These are phyloP conservation scores for Metschnikowia lachancei DNA, from an alignment of 805 yeast genomes.

Conservation along the genomic window DNA sequence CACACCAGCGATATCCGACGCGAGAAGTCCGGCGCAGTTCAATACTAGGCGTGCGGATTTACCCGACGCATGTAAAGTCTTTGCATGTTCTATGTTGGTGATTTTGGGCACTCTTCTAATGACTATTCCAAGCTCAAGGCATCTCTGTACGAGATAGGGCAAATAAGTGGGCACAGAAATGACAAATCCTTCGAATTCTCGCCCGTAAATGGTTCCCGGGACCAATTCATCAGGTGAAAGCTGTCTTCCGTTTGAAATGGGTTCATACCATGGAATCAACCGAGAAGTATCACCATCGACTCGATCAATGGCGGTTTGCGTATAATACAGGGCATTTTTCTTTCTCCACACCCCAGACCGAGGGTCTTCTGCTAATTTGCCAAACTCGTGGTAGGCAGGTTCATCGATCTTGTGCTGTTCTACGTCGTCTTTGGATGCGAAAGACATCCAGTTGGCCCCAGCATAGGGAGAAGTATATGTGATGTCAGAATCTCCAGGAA, in stretches of 20 bases:
- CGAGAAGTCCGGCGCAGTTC: constrained; percentile 56
- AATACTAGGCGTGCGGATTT: constrained; percentile 46
- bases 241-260: constrained; percentile 37
- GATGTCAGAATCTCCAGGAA: constrained; percentile 55
- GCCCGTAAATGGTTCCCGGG: constrained; percentile 44
- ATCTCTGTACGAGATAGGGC: constrained; percentile 47
- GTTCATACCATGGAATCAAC: constrained; percentile 47
- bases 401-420: constrained; percentile 37
- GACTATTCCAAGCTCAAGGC: constrained; percentile 46
- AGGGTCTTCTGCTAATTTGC: constrained; percentile 48
- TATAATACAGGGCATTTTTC: constrained; percentile 15
- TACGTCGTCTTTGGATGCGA: constrained; percentile 44
- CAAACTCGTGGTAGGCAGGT: constrained; percentile 47
- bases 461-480: constrained; percentile 66
- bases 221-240: constrained; percentile 39
- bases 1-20: constrained; percentile 45
- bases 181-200: constrained; percentile 51
- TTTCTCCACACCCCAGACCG: constrained; percentile 40
- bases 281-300: constrained; percentile 7
- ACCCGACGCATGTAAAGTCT: constrained; percentile 14
- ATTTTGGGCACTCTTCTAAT: constrained; percentile 42
- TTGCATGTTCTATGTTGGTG: constrained; percentile 49
- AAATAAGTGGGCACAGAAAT: constrained; percentile 59
- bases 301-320: constrained; percentile 13
- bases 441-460: constrained; percentile 70